These are phyloP conservation scores for Theileria parva DNA, from an alignment of 169 alveolate species.

Conservation along the genomic window DNA sequence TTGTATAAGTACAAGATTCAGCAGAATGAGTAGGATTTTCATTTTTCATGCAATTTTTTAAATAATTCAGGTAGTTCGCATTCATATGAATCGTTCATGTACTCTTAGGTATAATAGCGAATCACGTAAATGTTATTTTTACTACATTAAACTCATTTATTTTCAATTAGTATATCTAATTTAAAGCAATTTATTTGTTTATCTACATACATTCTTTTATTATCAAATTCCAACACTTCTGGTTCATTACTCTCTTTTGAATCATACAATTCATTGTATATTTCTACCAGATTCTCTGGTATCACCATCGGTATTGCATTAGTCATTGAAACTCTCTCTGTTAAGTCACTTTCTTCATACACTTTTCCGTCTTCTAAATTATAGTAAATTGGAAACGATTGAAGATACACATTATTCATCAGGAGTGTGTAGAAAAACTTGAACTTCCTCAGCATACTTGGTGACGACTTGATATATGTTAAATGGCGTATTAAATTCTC, in stretches of 20 bases:
- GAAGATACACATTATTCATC: conserved; percentile 32
- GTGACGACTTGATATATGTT: conserved; percentile 29
- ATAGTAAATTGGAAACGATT: background rate
- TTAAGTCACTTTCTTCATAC: background rate
- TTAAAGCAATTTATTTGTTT: background rate
- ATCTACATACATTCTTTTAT: background rate
- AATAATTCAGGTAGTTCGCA: background rate
- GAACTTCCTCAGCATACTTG: conserved; percentile 28
- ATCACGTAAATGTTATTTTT: background rate
- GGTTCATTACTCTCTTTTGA: background rate
- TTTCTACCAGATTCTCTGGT: conserved; percentile 23
- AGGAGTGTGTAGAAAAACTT: conserved; percentile 39
- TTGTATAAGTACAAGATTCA: background rate
- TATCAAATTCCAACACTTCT: background rate
- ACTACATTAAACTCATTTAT: background rate
- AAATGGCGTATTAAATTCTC: conserved; percentile 54
- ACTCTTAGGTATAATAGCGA: background rate
- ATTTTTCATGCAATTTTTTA: background rate
- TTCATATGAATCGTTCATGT: background rate
- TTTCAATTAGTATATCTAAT: background rate
- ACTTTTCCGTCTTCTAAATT: background rate
- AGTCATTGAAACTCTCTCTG: background rate
- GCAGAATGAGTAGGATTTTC: background rate
- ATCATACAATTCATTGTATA: background rate
- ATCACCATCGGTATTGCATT: conserved; percentile 7